Evolutionary conservation across 192 early-diverging fungal genomes (phyloP).

Genomic region (Mortierella hygrophila): DNA sequence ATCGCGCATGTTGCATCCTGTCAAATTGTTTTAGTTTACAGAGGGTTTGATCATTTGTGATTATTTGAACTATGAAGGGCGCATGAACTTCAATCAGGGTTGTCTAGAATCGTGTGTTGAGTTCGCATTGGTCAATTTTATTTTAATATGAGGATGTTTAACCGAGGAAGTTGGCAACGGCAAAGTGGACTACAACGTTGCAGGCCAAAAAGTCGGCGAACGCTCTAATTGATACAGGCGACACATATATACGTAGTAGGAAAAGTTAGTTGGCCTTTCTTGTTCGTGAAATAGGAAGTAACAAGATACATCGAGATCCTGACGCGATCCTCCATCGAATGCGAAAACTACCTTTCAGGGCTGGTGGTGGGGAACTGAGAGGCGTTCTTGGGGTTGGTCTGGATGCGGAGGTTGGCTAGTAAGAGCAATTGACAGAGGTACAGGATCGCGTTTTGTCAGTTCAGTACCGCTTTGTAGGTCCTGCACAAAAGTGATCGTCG

Average conservation of each 20-base stretch:
- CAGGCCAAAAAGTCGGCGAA: slow-evolving; percentile 95
- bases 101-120: neutral
- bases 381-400: slow-evolving; percentile 87
- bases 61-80: neutral
- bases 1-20: neutral
- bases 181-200: slow-evolving; percentile 87
- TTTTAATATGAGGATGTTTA: slow-evolving; percentile 55
- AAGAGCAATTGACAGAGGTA: neutral
- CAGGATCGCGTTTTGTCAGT: neutral
- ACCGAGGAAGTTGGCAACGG: slow-evolving; percentile 94
- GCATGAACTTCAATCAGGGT: neutral
- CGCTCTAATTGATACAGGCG: slow-evolving; percentile 67
- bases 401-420: slow-evolving; percentile 93
- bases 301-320: neutral
- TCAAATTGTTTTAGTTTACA: slow-evolving; percentile 15
- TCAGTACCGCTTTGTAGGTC: neutral
- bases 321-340: neutral
- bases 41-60: neutral
- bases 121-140: slow-evolving; percentile 8
- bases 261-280: neutral
- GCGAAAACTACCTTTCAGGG: slow-evolving; percentile 77
- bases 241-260: neutral
- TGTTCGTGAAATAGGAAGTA: neutral
- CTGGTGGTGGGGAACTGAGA: slow-evolving; percentile 75
- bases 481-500: slow-evolving; percentile 5